These are phyloP conservation scores for Podospora fimiseda DNA, from an alignment of 495 filamentous ascomycete species.

Conservation along the genomic window DNA sequence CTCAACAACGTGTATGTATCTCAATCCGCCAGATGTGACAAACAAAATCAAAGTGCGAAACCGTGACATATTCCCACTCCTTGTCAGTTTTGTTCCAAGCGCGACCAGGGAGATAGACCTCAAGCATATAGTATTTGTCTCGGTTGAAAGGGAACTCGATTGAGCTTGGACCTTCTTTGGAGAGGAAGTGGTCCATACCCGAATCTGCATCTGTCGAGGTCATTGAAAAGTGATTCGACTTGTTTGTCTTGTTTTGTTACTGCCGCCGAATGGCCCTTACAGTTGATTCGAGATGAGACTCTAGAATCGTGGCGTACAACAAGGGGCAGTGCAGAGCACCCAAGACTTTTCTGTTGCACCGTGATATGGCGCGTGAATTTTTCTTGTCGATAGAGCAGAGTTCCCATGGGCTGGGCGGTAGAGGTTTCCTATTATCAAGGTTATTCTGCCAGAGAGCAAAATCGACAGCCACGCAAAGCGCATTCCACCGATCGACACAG, in stretches of 20 bases:
- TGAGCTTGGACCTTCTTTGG: conserved; percentile 38
- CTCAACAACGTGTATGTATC: too few species aligned
- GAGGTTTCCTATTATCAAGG: conserved; percentile 44
- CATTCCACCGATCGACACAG: conserved; percentile 48
- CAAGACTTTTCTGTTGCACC: conserved; percentile 34
- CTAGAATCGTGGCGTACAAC: conserved; percentile 44
- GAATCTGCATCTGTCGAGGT: conserved; percentile 35
- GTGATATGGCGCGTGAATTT: conserved; percentile 29
- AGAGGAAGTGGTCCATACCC: conserved; percentile 43
- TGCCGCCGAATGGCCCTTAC: conserved; percentile 45
- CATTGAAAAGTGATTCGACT: conserved; percentile 41
- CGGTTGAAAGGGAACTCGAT: conserved; percentile 46
- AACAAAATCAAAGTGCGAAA: too few species aligned
- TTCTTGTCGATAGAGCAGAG: conserved; percentile 40
- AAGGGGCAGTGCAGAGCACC: conserved; percentile 38
- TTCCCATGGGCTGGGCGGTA: conserved; percentile 44
- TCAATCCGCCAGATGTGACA: too few species aligned
- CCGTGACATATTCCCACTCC: conserved; percentile 40
- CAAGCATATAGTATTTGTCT: conserved; percentile 51
- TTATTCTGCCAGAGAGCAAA: conserved; percentile 49
- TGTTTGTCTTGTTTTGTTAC: conserved; percentile 39
- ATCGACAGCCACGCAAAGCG: conserved; percentile 45
- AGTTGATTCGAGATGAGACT: conserved; percentile 46
- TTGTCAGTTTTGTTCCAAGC: conserved; percentile 33
- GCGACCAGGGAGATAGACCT: conserved; percentile 43